Percentiles rank a stretch among this genome's conserved stretches.
Evolutionary conservation across 371 early-diverging fungal species (phyloP).

Genomic region (Mortierella sp.): DNA sequence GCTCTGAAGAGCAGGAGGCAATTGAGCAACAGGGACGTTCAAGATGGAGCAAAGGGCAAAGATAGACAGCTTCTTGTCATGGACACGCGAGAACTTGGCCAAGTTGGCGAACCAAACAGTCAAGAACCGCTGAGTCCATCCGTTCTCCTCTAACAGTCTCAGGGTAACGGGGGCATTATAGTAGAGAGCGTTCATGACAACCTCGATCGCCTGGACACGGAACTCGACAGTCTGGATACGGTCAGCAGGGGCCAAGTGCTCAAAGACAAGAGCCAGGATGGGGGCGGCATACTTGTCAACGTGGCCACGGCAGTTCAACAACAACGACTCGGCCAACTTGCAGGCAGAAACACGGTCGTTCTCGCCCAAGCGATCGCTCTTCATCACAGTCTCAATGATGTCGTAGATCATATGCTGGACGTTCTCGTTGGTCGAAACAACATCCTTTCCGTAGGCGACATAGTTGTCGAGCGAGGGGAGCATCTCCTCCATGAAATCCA

Average conservation of each 20-base stretch:
- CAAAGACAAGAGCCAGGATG: slow-evolving; percentile 79
- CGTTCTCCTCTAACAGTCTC: slow-evolving; percentile 80
- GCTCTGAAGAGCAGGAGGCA: slow-evolving; percentile 79
- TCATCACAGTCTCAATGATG: slow-evolving; percentile 80
- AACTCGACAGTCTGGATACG: slow-evolving; percentile 64
- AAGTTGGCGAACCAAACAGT: slow-evolving; percentile 83
- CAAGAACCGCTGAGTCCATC: slow-evolving; percentile 86
- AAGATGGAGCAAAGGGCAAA: slow-evolving; percentile 83
- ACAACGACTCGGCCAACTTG: slow-evolving; percentile 83
- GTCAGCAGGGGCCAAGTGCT: slow-evolving; percentile 70
- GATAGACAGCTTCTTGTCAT: slow-evolving; percentile 93
- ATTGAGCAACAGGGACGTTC: slow-evolving; percentile 73
- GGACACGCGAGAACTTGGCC: slow-evolving; percentile 85
- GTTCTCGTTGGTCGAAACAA: slow-evolving; percentile 72
- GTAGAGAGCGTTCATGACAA: slow-evolving; percentile 84
- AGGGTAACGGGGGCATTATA: slow-evolving; percentile 88
- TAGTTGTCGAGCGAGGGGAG: slow-evolving; percentile 90
- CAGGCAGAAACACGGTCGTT: slow-evolving; percentile 84
- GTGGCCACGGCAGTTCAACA: slow-evolving; percentile 84
- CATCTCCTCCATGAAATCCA: slow-evolving; percentile 90
- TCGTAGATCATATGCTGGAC: slow-evolving; percentile 79
- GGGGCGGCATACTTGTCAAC: slow-evolving; percentile 76
- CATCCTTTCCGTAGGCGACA: slow-evolving; percentile 85
- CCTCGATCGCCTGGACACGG: slow-evolving; percentile 61
- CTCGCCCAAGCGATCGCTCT: slow-evolving; percentile 77